phyloP scores from a whole-genome alignment of 2,329 filamentous ascomycete species.

The Talaromyces sp. region DNA sequence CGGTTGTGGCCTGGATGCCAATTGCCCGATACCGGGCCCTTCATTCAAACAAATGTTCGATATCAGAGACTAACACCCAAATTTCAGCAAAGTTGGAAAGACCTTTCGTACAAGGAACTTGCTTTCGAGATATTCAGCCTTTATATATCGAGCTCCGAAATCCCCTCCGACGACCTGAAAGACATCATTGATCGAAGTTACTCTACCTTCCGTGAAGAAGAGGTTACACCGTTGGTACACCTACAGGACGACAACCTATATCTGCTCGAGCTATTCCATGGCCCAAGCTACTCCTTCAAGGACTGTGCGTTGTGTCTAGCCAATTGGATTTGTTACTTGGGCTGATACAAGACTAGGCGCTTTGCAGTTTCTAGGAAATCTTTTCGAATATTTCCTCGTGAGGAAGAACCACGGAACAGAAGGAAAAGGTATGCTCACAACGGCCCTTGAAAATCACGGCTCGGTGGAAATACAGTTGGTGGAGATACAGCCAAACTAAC shows the following conservation, averaged over 20 bases:
- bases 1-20: not conserved
- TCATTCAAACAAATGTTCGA: not conserved
- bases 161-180: constrained; percentile 73
- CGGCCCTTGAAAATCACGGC: not conserved
- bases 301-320: constrained; percentile 61
- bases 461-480: not conserved
- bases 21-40: not conserved
- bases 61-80: not conserved
- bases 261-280: constrained; percentile 92
- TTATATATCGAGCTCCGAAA: constrained; percentile 80
- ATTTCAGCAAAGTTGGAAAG: constrained; percentile 59
- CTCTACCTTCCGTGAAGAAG: constrained; percentile 74
- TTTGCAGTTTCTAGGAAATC: constrained; percentile 89
- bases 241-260: constrained; percentile 71
- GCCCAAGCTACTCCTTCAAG: constrained; percentile 93
- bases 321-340: not conserved
- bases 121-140: constrained; percentile 81
- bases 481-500: not conserved
- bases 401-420: constrained; percentile 40
- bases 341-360: constrained; percentile 1
- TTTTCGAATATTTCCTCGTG: constrained; percentile 56
- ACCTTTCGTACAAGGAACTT: constrained; percentile 74
- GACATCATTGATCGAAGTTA: constrained; percentile 82
- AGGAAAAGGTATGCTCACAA: constrained; percentile 26
- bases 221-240: constrained; percentile 75